Evolutionary conservation across 495 filamentous ascomycete species (phyloP), one percentile per base, ranked within the genome.

Genomic region (Trypethelium eluteriae): DNA sequence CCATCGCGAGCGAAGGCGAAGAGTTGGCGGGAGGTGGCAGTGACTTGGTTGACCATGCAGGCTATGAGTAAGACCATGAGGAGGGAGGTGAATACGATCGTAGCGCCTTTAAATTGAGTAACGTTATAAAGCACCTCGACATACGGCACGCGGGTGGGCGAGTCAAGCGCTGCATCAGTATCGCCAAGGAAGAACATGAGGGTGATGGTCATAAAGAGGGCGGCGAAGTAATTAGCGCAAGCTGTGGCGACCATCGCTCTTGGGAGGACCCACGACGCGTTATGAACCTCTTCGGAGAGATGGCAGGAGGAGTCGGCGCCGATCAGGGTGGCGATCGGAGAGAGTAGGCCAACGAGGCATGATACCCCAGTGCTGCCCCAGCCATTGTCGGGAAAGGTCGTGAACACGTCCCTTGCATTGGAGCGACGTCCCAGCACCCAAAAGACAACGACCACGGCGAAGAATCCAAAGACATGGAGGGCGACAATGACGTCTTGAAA

Each of bases 171-270:
- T 2, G 32, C 44, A 14, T 64, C 62, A 0, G 68, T 9, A 47
- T 70, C 63, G 10, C 68, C 66, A 2, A 66, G 77, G 64, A 78
- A 80, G 76, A 84, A 87, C 71, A 88, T 64, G 32, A 73, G 38
- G 1, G 68, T 65, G 38, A 73, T 57, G 64, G 70, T 62, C 63
- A 71, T 70, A 16, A 64, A 62, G 39, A 69, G 66, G 12, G 61
- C 68, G 2, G 69, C 64, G 9, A 25, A 39, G 12, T 66, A 64
- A 44, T 71, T 73, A 64, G 71, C 66, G 39, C 64, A 35, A 59
- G 71, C 64, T 7, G 64, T 65, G 6, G 36, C 57, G 39, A 73
- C 32, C 38, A 73, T 69, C 2, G 70, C 70, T 59, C 66, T 34
- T 3, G 70, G 70, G 14, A 72, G 66, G 62, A 67, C 69, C 16